A percentile compares a stretch with the other conserved stretches of the same genome.
Conservation (phyloP, 148 eudicot genomes). For the Pouteria glomerata region DNA sequence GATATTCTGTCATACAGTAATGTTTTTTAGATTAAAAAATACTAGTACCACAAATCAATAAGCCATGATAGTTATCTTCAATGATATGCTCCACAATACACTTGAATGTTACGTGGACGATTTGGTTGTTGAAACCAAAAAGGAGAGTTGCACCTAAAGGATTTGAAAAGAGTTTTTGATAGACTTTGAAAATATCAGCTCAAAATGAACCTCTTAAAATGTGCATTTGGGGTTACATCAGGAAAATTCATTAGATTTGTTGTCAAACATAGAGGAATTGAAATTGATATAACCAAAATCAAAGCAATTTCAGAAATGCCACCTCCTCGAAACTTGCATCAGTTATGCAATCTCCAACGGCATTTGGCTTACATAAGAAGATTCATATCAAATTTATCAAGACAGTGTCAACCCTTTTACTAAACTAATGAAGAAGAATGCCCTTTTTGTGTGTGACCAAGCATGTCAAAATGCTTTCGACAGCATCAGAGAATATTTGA, state of each 20-base stretch:
- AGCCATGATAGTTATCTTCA: too few relatives aligned
- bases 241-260: constrained; percentile 3
- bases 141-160: neutral
- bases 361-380: too few relatives aligned
- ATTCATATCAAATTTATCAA: neutral
- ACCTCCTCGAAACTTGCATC: neutral
- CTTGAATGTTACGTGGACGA: too few relatives aligned
- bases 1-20: too few relatives aligned
- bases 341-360: neutral
- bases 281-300: too few relatives aligned
- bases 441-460: neutral
- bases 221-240: neutral
- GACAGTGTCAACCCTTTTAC: neutral
- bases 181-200: neutral
- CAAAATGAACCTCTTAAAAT: constrained; percentile 1
- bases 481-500: too few relatives aligned
- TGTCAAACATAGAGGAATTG: constrained; percentile 4
- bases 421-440: neutral
- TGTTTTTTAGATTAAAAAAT: too few relatives aligned
- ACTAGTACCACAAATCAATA: too few relatives aligned
- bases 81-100: too few relatives aligned
- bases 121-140: too few relatives aligned
- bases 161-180: neutral
- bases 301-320: constrained; percentile 6
- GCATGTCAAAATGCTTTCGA: neutral